Conservation (phyloP, 176 grass and related monocot species). For the Bromus sterilis region DNA sequence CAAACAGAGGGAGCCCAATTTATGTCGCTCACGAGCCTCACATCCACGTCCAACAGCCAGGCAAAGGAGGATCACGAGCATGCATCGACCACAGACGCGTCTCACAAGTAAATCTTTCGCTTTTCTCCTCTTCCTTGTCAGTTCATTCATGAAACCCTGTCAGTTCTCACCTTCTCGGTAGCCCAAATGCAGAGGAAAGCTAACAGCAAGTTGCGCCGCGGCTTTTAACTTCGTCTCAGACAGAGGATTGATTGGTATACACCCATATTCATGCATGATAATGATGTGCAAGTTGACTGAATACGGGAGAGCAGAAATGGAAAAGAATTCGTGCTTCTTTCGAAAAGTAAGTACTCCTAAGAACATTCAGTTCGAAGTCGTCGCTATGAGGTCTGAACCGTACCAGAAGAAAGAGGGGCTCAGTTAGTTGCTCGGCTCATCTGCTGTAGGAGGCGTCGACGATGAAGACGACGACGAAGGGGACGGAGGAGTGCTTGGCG, state of each 20-base stretch:
- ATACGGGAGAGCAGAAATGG: too few relatives aligned
- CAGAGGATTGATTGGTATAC: background rate
- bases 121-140: background rate
- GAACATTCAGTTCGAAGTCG: too few relatives aligned
- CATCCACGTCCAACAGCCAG: conserved; percentile 26
- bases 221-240: background rate
- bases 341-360: too few relatives aligned
- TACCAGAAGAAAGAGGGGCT: too few relatives aligned
- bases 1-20: conserved; percentile 15
- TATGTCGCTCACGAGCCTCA: conserved; percentile 43
- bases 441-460: too few relatives aligned
- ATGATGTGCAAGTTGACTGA: background rate
- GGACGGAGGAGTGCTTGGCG: too few relatives aligned
- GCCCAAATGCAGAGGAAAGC: background rate
- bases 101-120: background rate
- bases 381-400: too few relatives aligned
- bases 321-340: background rate
- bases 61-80: conserved; percentile 17
- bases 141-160: background rate
- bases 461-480: too few relatives aligned
- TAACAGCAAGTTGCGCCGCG: background rate
- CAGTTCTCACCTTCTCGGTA: background rate
- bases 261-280: background rate
- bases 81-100: background rate
- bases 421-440: too few relatives aligned